Evolutionary conservation across 1,284 basidiomycete genomes (phyloP), one percentile per base, ranked within the genome.

Genomic region (Marasmius oreades): DNA sequence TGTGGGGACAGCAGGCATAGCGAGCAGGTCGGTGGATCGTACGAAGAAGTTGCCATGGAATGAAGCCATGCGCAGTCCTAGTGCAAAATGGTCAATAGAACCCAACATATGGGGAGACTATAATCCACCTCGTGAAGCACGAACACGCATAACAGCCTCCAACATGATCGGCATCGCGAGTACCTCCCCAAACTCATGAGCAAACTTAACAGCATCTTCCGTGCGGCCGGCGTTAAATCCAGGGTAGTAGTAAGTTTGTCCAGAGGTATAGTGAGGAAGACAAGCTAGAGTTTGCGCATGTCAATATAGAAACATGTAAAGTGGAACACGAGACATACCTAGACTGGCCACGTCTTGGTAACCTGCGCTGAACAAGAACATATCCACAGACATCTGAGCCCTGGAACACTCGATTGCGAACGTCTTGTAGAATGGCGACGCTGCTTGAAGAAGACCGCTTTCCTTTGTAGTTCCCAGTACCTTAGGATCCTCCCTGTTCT

Each of bases 1-100:
- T 65, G 93, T 86, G 10, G 97, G 95, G 16, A 99, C 96, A 16
- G 95, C 90, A 1, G 97, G 96, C 81, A 99, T 90, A 2, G 96
- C 95, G 33, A 99, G 82, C 34, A 99, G 80, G 75, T 99, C 97
- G 33, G 96, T 98, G 11, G 95, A 98, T 52, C 97, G 89, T 53
- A 98, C 95, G 71, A 99, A 99, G 79, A 99, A 99, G 80, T 99
- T 99, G 64, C 97, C 97, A 67, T 99, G 95, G 90, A 98, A 99
- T 1, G 93, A 93, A 5, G 94, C 89, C 89, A 98, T 95, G 57
- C 97, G 90, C 55, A 99, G 78, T 58, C 95, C 92, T 88, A 65
- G 31, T 52, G 65, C 56, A 57, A 23, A 8, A 55, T 64, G 61
- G 59, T 53, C 20, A 55, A 23, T 12, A 36, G 16, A 55, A 26